Evolutionary conservation across 441 rosid genomes (phyloP).

Genomic region (Pelargonium myrrhifolium): DNA sequence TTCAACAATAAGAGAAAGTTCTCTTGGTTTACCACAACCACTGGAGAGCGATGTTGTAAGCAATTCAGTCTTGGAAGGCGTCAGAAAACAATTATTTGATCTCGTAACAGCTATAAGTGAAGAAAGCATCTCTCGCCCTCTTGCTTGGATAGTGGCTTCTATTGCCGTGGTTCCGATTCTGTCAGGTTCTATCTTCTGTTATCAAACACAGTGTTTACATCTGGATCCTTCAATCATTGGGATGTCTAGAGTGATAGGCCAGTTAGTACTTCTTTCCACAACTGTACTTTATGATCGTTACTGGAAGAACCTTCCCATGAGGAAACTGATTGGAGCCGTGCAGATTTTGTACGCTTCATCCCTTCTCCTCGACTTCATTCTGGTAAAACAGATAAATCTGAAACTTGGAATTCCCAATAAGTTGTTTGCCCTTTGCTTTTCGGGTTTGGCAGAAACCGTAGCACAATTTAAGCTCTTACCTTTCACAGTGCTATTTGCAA

Average conservation of each 20-base stretch:
- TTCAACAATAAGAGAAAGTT: slow-evolving; percentile 35
- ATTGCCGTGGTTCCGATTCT: slow-evolving; percentile 54
- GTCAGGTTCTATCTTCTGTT: slow-evolving; percentile 69
- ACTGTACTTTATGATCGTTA: slow-evolving; percentile 48
- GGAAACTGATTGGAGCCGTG: slow-evolving; percentile 43
- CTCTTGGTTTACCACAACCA: slow-evolving; percentile 39
- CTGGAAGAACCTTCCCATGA: slow-evolving; percentile 53
- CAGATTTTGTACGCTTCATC: slow-evolving; percentile 52
- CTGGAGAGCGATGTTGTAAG: slow-evolving; percentile 19
- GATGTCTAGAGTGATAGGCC: slow-evolving; percentile 68
- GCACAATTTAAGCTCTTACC: slow-evolving; percentile 82
- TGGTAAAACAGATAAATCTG: slow-evolving; percentile 55
- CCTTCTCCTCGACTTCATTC: slow-evolving; percentile 58
- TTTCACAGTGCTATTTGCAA: slow-evolving; percentile 47
- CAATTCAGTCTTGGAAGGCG: slow-evolving; percentile 33
- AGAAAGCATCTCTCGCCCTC: slow-evolving; percentile 42
- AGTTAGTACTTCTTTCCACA: slow-evolving; percentile 49
- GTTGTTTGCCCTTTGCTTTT: slow-evolving; percentile 50
- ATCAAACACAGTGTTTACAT: slow-evolving; percentile 62
- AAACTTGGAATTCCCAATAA: slow-evolving; percentile 54
- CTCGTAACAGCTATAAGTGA: slow-evolving; percentile 43
- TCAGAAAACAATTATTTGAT: slow-evolving; percentile 42
- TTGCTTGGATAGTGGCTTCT: slow-evolving; percentile 62
- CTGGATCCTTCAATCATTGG: slow-evolving; percentile 65
- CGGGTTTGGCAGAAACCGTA: slow-evolving; percentile 60